These are phyloP conservation scores for Athelia psychrophila DNA, from an alignment of 1,284 basidiomycete genomes.

Conservation along the genomic window DNA sequence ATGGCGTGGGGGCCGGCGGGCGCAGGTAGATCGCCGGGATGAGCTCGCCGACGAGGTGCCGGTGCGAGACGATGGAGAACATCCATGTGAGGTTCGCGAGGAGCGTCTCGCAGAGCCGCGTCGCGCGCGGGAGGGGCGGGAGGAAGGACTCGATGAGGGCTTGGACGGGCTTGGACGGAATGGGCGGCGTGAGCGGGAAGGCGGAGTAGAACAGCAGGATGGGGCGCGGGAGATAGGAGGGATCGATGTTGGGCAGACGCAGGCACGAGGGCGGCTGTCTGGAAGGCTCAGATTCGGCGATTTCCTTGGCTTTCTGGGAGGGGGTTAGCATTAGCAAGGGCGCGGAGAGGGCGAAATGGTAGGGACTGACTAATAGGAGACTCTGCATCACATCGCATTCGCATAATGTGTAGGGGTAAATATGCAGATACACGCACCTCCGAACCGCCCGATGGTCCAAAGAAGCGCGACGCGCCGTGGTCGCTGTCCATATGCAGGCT, in stretches of 20 bases:
- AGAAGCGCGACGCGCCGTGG: slow-evolving; percentile 35
- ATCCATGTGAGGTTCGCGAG: slow-evolving; percentile 53
- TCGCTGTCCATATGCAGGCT: slow-evolving; percentile 32
- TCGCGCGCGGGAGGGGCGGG: slow-evolving; percentile 39
- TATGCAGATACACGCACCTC: too few relatives aligned
- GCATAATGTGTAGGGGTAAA: not conserved
- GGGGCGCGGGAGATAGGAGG: slow-evolving; percentile 39
- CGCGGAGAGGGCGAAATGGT: too few relatives aligned
- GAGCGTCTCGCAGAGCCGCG: slow-evolving; percentile 43
- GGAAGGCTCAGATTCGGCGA: slow-evolving; percentile 6
- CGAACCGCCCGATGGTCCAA: slow-evolving; percentile 40
- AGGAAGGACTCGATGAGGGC: slow-evolving; percentile 41
- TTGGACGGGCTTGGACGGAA: slow-evolving; percentile 28
- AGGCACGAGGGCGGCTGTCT: slow-evolving; percentile 3
- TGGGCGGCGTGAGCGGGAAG: slow-evolving; percentile 41
- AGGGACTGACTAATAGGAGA: slow-evolving; percentile 35
- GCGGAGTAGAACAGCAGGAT: slow-evolving; percentile 35
- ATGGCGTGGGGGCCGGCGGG: slow-evolving; percentile 5
- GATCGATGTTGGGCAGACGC: slow-evolving; percentile 32
- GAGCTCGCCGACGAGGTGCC: slow-evolving; percentile 40
- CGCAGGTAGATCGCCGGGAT: slow-evolving; percentile 46
- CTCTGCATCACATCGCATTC: slow-evolving; percentile 25
- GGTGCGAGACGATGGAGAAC: slow-evolving; percentile 46
- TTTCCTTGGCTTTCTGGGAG: slow-evolving; percentile 12
- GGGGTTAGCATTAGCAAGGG: slow-evolving; percentile 5